Evolutionary conservation across 2,329 filamentous ascomycete genomes (phyloP).

Genomic region (Colletotrichum phormii): DNA sequence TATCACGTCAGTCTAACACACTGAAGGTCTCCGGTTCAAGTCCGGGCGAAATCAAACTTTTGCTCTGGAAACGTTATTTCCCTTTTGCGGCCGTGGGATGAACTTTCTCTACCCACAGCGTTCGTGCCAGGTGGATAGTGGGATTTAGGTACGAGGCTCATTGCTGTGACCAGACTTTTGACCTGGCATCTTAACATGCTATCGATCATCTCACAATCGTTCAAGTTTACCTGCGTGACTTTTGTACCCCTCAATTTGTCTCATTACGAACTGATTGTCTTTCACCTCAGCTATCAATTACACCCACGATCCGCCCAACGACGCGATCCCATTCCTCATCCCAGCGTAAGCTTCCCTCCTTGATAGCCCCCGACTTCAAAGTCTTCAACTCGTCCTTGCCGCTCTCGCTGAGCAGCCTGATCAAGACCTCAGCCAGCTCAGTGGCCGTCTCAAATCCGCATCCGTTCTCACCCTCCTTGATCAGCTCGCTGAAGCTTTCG

Average conservation of each 20-base stretch:
- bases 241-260: background rate
- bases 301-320: conserved; percentile 77
- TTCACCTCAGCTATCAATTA: conserved; percentile 44
- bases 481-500: conserved; percentile 90
- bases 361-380: conserved; percentile 76
- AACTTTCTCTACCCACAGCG: background rate
- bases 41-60: conserved; percentile 34
- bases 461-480: conserved; percentile 88
- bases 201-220: fast-evolving
- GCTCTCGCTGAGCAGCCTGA: conserved; percentile 68
- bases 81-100: background rate
- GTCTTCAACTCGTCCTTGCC: conserved; percentile 65
- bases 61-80: background rate
- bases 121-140: background rate
- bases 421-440: conserved; percentile 73
- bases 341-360: conserved; percentile 84
- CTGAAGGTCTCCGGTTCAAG: conserved; percentile 43
- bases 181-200: background rate
- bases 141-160: no score
- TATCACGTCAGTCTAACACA: conserved; percentile 62
- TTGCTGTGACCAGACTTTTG: no score
- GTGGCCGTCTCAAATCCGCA: conserved; percentile 81
- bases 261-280: background rate
- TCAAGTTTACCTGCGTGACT: background rate
- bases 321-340: conserved; percentile 92